Base-by-base conservation (phyloP, 495 filamentous ascomycete species). In the Hypoxylon cercidicola region DNA sequence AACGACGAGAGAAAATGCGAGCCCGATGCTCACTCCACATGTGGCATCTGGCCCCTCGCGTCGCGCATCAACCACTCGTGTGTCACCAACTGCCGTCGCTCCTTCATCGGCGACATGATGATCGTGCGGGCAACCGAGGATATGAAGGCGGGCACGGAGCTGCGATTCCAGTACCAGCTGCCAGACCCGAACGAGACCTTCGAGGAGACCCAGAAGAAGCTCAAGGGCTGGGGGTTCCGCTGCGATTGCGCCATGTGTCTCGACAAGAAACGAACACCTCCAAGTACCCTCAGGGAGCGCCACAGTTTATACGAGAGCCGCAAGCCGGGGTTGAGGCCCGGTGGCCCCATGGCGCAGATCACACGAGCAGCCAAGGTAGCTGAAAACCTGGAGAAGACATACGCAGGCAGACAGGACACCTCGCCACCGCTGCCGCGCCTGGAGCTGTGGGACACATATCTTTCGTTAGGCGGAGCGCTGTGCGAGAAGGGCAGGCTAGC, bases 101-200 rank as follows among this genome's bases (percentile, higher is more conserved):
- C 79, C 18, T 87, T 86, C 70, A 83, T 88, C 57, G 84, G 86
- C 41, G 86, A 89, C 65, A 79, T 89, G 76, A 80, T 82, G 74
- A 74, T 88, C 46, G 60, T 86, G 19, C 83, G 84, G n/a, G 85
- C 86, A 0, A 68, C 73, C 8, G 57, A 63, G 18, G 69, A 81
- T 62, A 72, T 89, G 8, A 68, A 70, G 3, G 49, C 75, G 0
- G 75, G 75, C 39, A 47, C 53, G 9, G 67, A 70, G 54, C 10
- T 70, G 25, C 19, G 6, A 43, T 51, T 59, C 49, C 19, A 13
- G 41, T 70, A 70, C 58, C 16, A 25, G 78, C 4, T 76, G 59
- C 66, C 71, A 20, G 11, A 21, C 25, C 25, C 40, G 6, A 10
- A 47, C 7, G 48, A 60, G 49, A 59, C 52, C 2, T 28, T 61